Evolutionary conservation across 2,329 filamentous ascomycete species (phyloP).

Genomic region (Beauveria sp.): DNA sequence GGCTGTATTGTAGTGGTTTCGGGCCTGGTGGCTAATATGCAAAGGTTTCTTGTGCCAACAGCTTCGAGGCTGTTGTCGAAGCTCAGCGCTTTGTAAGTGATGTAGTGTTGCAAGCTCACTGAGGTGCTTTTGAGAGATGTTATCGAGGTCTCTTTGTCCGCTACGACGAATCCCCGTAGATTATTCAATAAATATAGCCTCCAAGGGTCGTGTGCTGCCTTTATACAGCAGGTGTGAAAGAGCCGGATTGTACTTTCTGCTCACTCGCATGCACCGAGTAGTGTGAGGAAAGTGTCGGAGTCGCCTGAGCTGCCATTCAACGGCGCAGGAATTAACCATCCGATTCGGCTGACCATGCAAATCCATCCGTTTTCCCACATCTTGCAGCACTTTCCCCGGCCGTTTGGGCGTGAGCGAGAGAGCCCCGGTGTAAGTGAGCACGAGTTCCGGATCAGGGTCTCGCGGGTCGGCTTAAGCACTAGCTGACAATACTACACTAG

Average conservation of each 20-base stretch:
- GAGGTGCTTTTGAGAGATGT: background rate
- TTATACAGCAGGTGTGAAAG: background rate
- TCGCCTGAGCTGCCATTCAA: background rate
- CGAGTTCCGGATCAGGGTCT: background rate
- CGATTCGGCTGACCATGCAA: background rate
- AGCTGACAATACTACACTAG: background rate
- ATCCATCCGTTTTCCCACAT: background rate
- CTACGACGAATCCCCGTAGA: background rate
- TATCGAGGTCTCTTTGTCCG: background rate
- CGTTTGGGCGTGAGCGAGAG: background rate
- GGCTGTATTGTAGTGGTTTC: background rate
- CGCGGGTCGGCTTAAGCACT: slow-evolving; percentile 1
- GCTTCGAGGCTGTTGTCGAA: background rate
- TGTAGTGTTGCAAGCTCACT: background rate
- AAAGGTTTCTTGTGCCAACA: background rate
- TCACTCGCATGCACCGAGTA: background rate
- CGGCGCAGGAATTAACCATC: background rate
- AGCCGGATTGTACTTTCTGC: background rate
- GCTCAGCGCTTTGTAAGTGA: background rate
- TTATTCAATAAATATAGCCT: background rate
- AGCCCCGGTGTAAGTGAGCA: slow-evolving; percentile 7
- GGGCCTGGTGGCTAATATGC: background rate
- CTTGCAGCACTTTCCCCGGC: background rate
- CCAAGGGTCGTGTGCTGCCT: background rate
- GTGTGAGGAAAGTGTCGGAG: background rate